Conservation (phyloP, 805 yeast species). For the Candida sithepensis region DNA sequence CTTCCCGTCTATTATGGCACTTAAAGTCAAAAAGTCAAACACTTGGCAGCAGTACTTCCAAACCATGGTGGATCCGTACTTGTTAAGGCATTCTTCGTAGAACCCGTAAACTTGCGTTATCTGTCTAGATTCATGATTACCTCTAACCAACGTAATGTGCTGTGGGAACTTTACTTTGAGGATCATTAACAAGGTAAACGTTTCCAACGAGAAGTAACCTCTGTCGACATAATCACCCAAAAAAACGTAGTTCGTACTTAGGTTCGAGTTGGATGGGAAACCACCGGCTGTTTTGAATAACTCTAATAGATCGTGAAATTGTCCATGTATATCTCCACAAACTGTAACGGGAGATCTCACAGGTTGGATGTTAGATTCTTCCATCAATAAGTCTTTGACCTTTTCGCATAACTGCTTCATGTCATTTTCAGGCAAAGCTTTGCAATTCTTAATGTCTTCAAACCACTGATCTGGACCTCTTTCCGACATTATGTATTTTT, state of each 20-base stretch:
- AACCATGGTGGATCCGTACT: slow-evolving; percentile 91
- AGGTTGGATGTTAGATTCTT: slow-evolving; percentile 92
- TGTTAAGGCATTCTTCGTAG: slow-evolving; percentile 90
- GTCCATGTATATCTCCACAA: slow-evolving; percentile 98
- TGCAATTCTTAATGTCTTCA: slow-evolving; percentile 88
- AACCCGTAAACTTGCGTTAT: slow-evolving; percentile 99
- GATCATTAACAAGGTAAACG: slow-evolving; percentile 91
- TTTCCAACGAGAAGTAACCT: slow-evolving; percentile 93
- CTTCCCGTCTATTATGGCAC: slow-evolving; percentile 94
- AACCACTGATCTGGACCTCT: slow-evolving; percentile 96
- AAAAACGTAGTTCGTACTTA: slow-evolving; percentile 63
- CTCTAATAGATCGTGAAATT: slow-evolving; percentile 90
- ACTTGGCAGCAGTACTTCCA: slow-evolving; percentile 98
- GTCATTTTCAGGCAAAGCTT: slow-evolving; percentile 82
- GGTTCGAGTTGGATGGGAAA: slow-evolving; percentile 62
- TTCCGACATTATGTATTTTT: slow-evolving; percentile 43
- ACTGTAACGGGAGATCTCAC: slow-evolving; percentile 92
- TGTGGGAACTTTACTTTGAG: slow-evolving; percentile 67
- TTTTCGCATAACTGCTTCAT: slow-evolving; percentile 96
- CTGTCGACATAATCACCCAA: slow-evolving; percentile 96
- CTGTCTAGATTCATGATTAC: slow-evolving; percentile 97
- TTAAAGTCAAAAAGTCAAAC: slow-evolving; percentile 87
- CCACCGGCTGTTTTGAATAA: slow-evolving; percentile 91
- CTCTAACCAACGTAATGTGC: slow-evolving; percentile 88
- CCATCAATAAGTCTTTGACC: slow-evolving; percentile 93